phyloP scores from a whole-genome alignment of 495 filamentous ascomycete species.

The Penicillium waksmanii region DNA sequence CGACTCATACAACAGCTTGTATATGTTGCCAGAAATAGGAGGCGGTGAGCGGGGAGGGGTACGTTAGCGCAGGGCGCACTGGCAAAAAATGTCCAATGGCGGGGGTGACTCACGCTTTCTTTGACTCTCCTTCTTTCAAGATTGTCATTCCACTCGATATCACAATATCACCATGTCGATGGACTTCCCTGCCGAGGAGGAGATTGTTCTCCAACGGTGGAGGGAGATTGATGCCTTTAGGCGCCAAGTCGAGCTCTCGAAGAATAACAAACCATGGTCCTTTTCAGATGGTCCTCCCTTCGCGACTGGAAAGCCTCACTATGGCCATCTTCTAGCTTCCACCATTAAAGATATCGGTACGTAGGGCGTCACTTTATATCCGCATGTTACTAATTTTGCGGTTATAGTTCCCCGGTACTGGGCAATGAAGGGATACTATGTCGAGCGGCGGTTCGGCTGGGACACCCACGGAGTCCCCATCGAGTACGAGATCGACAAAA shows the following conservation, averaged over 20 bases:
- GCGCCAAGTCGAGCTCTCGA: constrained; percentile 72
- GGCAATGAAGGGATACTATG: constrained; percentile 95
- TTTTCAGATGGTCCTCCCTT: constrained; percentile 65
- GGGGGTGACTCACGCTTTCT: constrained; percentile 43
- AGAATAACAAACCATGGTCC: constrained; percentile 73
- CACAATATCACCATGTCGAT: constrained; percentile 72
- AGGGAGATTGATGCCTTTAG: constrained; percentile 88
- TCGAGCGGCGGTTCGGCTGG: constrained; percentile 73
- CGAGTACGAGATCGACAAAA: constrained; percentile 99
- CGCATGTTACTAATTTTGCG: not conserved
- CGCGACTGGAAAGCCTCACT: constrained; percentile 83
- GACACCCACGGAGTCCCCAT: constrained; percentile 97
- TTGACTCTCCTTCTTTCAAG: constrained; percentile 22
- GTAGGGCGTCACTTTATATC: not conserved
- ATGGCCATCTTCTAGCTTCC: constrained; percentile 92
- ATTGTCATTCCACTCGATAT: constrained; percentile 20
- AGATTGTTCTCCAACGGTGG: constrained; percentile 78
- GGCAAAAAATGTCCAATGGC: constrained; percentile 32
- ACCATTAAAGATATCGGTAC: constrained; percentile 88
- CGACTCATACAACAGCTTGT: too few relatives aligned
- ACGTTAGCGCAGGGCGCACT: constrained; percentile 17
- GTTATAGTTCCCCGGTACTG: constrained; percentile 81
- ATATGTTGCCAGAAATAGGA: not conserved
- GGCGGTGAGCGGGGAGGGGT: constrained; percentile 15
- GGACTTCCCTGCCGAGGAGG: constrained; percentile 90